These are phyloP conservation scores for Xanthoconium separans DNA, from an alignment of 1,284 basidiomycete genomes.

Conservation along the genomic window DNA sequence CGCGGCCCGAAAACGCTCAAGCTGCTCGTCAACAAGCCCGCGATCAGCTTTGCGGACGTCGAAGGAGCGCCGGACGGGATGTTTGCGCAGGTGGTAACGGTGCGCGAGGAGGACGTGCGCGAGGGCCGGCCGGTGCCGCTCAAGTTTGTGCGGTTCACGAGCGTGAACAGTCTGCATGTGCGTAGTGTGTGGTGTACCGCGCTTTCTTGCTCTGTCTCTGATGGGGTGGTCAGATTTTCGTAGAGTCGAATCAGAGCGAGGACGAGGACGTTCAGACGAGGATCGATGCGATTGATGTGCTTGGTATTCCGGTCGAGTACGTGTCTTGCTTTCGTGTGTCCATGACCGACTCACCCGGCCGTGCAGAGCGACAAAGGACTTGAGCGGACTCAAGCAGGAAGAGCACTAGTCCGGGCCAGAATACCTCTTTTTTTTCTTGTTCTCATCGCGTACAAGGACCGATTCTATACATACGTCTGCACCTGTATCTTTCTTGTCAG, in stretches of 20 bases:
- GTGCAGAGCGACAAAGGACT: constrained; percentile 52
- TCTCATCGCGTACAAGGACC: too few relatives aligned
- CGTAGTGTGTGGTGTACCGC: constrained; percentile 25
- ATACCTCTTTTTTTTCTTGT: background rate
- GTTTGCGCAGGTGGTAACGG: constrained; percentile 54
- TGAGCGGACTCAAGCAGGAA: constrained; percentile 53
- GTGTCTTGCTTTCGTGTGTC: constrained; percentile 25
- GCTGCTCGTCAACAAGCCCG: constrained; percentile 64
- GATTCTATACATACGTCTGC: background rate
- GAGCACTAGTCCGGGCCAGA: constrained; percentile 35
- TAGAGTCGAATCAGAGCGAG: constrained; percentile 72
- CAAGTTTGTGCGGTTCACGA: constrained; percentile 79
- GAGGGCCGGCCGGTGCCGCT: constrained; percentile 61
- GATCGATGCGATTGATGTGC: constrained; percentile 75
- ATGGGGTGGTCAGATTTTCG: constrained; percentile 57
- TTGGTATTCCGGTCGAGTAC: constrained; percentile 64
- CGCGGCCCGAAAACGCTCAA: constrained; percentile 69
- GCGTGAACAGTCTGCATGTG: constrained; percentile 71
- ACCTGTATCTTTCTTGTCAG: background rate
- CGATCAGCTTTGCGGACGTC: constrained; percentile 69
- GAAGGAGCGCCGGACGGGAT: constrained; percentile 48
- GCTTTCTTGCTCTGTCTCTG: background rate
- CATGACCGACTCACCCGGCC: constrained; percentile 10
- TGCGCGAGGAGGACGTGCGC: constrained; percentile 50
- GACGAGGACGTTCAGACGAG: constrained; percentile 63